These are phyloP conservation scores for Globisporangium abappressorium DNA, from an alignment of 352 stramenopile species.

Conservation along the genomic window DNA sequence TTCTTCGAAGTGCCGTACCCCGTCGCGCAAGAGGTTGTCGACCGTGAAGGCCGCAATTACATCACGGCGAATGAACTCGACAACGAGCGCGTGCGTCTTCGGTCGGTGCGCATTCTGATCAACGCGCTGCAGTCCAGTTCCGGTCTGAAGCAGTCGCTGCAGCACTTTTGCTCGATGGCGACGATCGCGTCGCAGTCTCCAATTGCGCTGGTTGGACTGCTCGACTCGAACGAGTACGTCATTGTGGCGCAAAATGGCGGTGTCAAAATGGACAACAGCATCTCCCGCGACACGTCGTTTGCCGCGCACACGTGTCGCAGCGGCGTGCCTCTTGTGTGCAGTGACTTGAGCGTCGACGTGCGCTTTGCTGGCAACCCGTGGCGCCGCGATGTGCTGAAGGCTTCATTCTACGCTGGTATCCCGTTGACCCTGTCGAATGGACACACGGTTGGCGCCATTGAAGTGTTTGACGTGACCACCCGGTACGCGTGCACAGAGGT, in stretches of 20 bases:
- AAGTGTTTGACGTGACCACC: slow-evolving; percentile 58
- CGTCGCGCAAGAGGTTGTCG: slow-evolving; percentile 56
- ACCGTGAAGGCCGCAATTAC: slow-evolving; percentile 37
- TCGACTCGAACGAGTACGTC: slow-evolving; percentile 55
- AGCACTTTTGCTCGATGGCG: slow-evolving; percentile 77
- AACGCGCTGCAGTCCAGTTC: slow-evolving; percentile 40
- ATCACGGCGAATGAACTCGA: slow-evolving; percentile 63
- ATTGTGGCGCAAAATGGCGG: slow-evolving; percentile 46
- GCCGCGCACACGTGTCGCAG: slow-evolving; percentile 70
- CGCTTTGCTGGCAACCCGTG: slow-evolving; percentile 67
- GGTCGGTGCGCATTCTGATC: slow-evolving; percentile 49
- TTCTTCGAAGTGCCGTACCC: slow-evolving; percentile 73
- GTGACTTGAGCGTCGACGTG: slow-evolving; percentile 56
- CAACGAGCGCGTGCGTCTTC: slow-evolving; percentile 65
- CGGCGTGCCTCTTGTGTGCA: slow-evolving; percentile 57
- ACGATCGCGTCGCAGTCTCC: slow-evolving; percentile 67
- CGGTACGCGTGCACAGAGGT: slow-evolving; percentile 64
- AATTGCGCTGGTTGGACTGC: slow-evolving; percentile 64
- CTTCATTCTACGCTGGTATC: slow-evolving; percentile 79
- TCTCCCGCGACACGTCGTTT: slow-evolving; percentile 46
- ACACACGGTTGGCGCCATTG: slow-evolving; percentile 63
- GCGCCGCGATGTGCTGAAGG: slow-evolving; percentile 41
- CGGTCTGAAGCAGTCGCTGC: slow-evolving; percentile 45
- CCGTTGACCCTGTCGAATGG: slow-evolving; percentile 69
- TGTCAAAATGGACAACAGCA: slow-evolving; percentile 7